A percentile compares a stretch with the other conserved stretches of the same genome.
Conservation (phyloP, 495 filamentous ascomycete species). For the Amniculicola lignicola region DNA sequence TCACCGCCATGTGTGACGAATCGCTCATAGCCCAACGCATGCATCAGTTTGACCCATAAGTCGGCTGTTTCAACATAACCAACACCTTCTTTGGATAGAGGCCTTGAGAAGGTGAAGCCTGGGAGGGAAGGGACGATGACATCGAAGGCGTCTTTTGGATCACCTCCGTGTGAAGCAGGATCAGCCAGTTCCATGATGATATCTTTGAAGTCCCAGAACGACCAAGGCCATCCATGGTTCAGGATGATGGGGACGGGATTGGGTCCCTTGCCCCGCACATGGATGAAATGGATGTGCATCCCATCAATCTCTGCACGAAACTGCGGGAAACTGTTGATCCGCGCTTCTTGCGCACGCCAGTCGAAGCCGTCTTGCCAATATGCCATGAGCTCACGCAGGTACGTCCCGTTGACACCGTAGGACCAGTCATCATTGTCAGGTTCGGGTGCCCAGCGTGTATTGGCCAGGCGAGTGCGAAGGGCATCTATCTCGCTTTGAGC, state of each 20-base stretch:
- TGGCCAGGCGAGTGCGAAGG: too few relatives aligned
- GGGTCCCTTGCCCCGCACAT: slow-evolving; percentile 40
- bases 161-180: slow-evolving; percentile 10
- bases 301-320: slow-evolving; percentile 40
- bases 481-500: too few relatives aligned
- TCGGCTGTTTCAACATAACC: slow-evolving; percentile 45
- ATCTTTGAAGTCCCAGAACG: not conserved
- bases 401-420: too few relatives aligned
- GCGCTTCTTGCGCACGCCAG: slow-evolving; percentile 48
- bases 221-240: slow-evolving; percentile 45
- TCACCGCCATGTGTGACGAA: slow-evolving; percentile 54
- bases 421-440: too few relatives aligned
- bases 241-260: slow-evolving; percentile 49
- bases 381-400: too few relatives aligned
- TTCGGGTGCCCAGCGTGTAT: not conserved
- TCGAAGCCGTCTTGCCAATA: slow-evolving; percentile 50
- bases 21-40: slow-evolving; percentile 45
- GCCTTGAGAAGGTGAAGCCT: slow-evolving; percentile 29
- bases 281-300: slow-evolving; percentile 49
- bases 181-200: slow-evolving; percentile 1
- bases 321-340: slow-evolving; percentile 47
- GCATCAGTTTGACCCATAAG: slow-evolving; percentile 49
- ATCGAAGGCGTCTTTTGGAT: slow-evolving; percentile 21
- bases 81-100: slow-evolving; percentile 46
- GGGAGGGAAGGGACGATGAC: slow-evolving; percentile 30